A percentile compares a stretch with the other conserved stretches of the same genome.
These are phyloP conservation scores for Apiospora marii DNA, from an alignment of 2,329 filamentous ascomycete genomes.

Conservation along the genomic window DNA sequence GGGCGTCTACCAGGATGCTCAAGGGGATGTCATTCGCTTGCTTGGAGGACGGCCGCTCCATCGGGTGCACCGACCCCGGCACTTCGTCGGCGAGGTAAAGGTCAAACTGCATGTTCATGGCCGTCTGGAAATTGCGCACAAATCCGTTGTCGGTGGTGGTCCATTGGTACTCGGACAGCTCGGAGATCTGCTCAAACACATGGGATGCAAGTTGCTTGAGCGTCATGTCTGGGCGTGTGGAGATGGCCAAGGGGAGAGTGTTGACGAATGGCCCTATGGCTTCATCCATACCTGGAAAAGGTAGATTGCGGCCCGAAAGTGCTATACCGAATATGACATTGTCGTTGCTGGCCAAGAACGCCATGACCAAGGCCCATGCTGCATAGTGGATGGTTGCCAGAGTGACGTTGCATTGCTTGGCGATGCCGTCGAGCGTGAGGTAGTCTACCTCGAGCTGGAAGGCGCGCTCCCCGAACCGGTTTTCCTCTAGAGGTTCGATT, in stretches of 20 bases:
- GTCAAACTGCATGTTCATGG: slow-evolving; percentile 24
- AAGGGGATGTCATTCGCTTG: slow-evolving; percentile 10
- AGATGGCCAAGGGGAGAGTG: slow-evolving; percentile 37
- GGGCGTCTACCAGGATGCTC: background rate
- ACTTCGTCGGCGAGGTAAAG: background rate
- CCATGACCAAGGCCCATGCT: too few relatives aligned
- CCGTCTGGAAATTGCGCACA: slow-evolving; percentile 21
- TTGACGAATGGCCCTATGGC: slow-evolving; percentile 47
- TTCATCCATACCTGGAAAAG: slow-evolving; percentile 29
- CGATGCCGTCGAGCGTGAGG: too few relatives aligned
- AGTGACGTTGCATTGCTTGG: too few relatives aligned
- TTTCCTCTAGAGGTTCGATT: too few relatives aligned
- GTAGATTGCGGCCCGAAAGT: too few relatives aligned
- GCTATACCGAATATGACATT: too few relatives aligned
- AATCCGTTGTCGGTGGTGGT: slow-evolving; percentile 31
- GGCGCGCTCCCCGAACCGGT: too few relatives aligned
- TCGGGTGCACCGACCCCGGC: background rate
- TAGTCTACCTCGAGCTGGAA: too few relatives aligned
- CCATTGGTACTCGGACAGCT: slow-evolving; percentile 30
- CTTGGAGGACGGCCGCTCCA: slow-evolving; percentile 20
- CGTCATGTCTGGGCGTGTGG: slow-evolving; percentile 28
- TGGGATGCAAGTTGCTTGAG: slow-evolving; percentile 30
- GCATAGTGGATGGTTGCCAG: too few relatives aligned
- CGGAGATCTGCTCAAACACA: too few relatives aligned
- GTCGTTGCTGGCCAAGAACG: too few relatives aligned